Conservation (phyloP, 345 rosid species). For the Syzygium aqueum region DNA sequence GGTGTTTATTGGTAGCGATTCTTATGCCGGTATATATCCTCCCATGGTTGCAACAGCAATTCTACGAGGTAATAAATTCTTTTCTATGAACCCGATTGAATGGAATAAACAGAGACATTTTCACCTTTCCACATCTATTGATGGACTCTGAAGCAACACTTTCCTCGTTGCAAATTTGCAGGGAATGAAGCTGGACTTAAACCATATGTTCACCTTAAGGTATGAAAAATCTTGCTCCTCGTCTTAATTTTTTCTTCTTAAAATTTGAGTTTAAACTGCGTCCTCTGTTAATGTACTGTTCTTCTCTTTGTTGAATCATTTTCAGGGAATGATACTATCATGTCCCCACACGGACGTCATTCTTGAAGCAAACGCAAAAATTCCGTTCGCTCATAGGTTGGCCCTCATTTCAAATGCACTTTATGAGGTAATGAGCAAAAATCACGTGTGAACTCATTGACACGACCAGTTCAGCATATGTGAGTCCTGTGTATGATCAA, state of each 20-base stretch:
- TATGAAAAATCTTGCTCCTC: neutral
- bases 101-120: neutral
- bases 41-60: conserved; percentile 11
- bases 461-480: neutral
- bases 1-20: conserved; percentile 12
- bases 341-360: neutral
- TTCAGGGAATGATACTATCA: neutral
- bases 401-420: neutral
- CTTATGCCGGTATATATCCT: conserved; percentile 11
- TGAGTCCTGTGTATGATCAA: neutral
- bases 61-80: neutral
- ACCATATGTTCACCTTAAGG: conserved; percentile 9
- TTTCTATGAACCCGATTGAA: neutral
- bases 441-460: neutral
- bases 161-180: neutral
- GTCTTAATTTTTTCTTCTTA: neutral
- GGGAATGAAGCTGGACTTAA: conserved; percentile 3
- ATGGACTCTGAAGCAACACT: neutral
- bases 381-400: neutral
- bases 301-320: neutral
- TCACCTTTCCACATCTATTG: neutral
- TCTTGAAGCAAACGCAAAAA: neutral
- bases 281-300: neutral
- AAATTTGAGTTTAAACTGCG: neutral
- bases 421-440: neutral